Evolutionary conservation across 192 early-diverging fungal genomes (phyloP).

Genomic region (Mortierella claussenii): DNA sequence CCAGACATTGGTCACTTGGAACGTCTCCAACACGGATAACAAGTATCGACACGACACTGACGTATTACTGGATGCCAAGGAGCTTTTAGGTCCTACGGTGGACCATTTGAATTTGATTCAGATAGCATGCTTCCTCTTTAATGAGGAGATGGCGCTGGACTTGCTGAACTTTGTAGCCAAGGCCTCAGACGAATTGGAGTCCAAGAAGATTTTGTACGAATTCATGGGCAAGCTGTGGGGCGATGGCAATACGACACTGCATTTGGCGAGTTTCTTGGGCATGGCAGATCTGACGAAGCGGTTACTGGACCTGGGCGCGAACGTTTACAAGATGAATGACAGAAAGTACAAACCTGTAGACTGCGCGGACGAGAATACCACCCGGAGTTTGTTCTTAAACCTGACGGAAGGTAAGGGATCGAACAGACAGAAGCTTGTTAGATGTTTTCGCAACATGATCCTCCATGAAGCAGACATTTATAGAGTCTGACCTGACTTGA

Average conservation of each 20-base stretch:
- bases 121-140: constrained; percentile 70
- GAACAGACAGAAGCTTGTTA: not conserved
- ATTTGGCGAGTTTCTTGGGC: constrained; percentile 71
- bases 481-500: no score
- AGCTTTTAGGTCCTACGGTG: constrained; percentile 66
- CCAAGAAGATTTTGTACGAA: constrained; percentile 70
- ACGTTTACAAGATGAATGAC: constrained; percentile 66
- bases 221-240: constrained; percentile 78
- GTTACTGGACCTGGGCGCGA: constrained; percentile 61
- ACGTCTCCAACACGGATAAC: constrained; percentile 60
- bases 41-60: constrained; percentile 68
- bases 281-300: constrained; percentile 71
- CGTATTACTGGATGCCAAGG: constrained; percentile 66
- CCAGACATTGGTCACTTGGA: constrained; percentile 48
- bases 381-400: constrained; percentile 40
- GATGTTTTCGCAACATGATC: no score
- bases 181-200: constrained; percentile 66
- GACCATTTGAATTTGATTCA: constrained; percentile 71
- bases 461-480: no score
- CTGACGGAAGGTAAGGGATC: constrained; percentile 31
- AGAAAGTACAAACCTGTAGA: constrained; percentile 73
- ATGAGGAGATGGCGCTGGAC: constrained; percentile 72
- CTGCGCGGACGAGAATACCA: constrained; percentile 72
- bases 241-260: constrained; percentile 72
- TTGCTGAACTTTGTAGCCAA: constrained; percentile 68